phyloP scores from a whole-genome alignment of 1,139 yeast genomes.

The Diutina rugosa region DNA sequence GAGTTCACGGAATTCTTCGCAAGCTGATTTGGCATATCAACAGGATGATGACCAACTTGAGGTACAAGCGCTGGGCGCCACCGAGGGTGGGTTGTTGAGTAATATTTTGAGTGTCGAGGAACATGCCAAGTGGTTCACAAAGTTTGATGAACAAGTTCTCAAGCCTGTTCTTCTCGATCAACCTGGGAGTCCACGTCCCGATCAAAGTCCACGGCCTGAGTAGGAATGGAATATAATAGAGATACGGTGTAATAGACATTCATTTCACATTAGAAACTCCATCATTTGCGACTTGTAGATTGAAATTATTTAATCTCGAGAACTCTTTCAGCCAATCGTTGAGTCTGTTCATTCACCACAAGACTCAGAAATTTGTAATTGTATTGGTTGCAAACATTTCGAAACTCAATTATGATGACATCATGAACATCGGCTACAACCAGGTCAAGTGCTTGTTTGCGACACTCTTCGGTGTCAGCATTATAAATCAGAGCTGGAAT shows the following conservation, averaged over 20 bases:
- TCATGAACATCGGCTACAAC: conserved; percentile 46
- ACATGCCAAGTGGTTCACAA: conserved; percentile 83
- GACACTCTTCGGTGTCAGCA: conserved; percentile 13
- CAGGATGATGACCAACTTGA: conserved; percentile 19
- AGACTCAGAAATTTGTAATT: conserved; percentile 52
- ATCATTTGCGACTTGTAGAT: not conserved
- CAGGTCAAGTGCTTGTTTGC: conserved; percentile 16
- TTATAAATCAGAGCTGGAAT: conserved; percentile 35
- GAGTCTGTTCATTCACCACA: conserved; percentile 42
- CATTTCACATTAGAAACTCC: not conserved
- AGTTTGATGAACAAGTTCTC: conserved; percentile 87
- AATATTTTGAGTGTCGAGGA: conserved; percentile 51
- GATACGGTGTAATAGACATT: conserved; percentile 1
- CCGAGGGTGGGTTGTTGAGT: conserved; percentile 20
- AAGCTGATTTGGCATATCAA: not conserved
- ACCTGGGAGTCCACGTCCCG: conserved; percentile 1
- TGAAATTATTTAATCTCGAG: conserved; percentile 22
- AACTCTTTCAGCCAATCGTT: conserved; percentile 51
- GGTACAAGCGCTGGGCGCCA: conserved; percentile 18
- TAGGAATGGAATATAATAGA: conserved; percentile 4
- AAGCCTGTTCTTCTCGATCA: conserved; percentile 83
- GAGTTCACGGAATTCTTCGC: not conserved
- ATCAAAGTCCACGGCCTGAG: conserved; percentile 10
- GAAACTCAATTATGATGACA: conserved; percentile 48
- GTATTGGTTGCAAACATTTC: conserved; percentile 49